Evolutionary conservation across 1,139 yeast species (phyloP).

Genomic region (Protomyces arabidopsidicola): DNA sequence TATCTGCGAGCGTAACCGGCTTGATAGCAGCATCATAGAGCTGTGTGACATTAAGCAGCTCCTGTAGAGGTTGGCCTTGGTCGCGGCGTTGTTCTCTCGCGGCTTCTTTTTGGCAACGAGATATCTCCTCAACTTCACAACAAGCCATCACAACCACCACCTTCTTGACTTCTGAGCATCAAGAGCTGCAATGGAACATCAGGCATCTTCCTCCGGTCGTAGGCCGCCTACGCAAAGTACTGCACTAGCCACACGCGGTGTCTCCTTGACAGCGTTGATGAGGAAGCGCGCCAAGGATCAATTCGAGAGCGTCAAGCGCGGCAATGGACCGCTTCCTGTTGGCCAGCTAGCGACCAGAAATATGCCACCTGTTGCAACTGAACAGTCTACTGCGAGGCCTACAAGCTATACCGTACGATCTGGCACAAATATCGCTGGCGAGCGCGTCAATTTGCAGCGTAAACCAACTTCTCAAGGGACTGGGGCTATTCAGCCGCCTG

Average conservation of each 20-base stretch:
- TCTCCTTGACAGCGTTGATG: background rate
- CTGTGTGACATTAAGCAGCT: no score
- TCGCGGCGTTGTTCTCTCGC: no score
- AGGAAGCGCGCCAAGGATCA: conserved; percentile 9
- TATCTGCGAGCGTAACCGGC: no score
- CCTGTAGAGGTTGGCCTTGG: no score
- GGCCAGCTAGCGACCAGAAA: background rate
- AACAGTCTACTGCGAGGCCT: background rate
- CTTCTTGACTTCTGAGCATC: no score
- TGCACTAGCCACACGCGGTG: background rate
- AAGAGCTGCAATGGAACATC: no score
- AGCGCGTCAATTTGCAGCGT: background rate
- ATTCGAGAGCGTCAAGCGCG: conserved; percentile 2
- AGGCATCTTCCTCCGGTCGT: background rate
- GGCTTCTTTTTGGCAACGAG: no score
- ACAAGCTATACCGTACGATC: background rate
- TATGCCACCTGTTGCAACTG: background rate
- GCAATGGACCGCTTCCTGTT: background rate
- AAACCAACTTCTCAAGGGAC: background rate
- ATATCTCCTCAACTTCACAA: no score
- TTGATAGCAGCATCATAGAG: no score
- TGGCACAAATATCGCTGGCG: background rate
- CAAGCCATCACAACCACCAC: no score
- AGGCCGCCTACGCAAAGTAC: background rate
- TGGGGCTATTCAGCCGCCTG: background rate